Conservation (phyloP, 768 basidiomycete genomes). For the Phanerodontia chrysosporium region DNA sequence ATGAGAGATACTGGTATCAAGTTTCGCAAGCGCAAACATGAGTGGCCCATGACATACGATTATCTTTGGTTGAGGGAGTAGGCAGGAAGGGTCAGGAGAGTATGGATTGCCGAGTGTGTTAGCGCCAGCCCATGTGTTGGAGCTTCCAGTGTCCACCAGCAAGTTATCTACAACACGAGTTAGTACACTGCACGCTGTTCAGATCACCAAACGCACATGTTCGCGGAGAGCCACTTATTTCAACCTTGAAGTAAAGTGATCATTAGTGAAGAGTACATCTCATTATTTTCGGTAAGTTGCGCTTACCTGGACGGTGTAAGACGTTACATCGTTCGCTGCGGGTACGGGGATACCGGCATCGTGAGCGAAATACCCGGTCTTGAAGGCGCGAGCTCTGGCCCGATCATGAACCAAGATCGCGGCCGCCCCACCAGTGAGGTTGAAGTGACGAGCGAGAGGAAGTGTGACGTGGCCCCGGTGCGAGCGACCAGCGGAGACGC, state of each 20-base stretch:
- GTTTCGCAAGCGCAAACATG: too few relatives aligned
- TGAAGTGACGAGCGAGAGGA: constrained; percentile 18
- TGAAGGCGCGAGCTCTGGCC: constrained; percentile 17
- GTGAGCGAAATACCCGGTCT: background rate
- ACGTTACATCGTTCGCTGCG: constrained; percentile 19
- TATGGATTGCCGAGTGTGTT: too few relatives aligned
- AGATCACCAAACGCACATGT: constrained; percentile 29
- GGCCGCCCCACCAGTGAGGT: constrained; percentile 14
- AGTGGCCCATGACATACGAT: too few relatives aligned
- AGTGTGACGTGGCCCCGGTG: constrained; percentile 16
- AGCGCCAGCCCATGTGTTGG: constrained; percentile 57
- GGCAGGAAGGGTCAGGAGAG: too few relatives aligned
- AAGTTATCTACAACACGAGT: constrained; percentile 32
- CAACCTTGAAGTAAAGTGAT: constrained; percentile 26
- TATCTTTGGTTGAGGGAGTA: too few relatives aligned
- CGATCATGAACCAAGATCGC: constrained; percentile 19
- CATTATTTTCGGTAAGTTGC: too few relatives aligned
- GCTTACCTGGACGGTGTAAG: constrained; percentile 24
- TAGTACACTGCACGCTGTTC: too few relatives aligned
- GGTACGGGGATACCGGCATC: constrained; percentile 4
- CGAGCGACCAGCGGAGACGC: constrained; percentile 14
- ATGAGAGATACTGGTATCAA: background rate
- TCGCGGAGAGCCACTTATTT: constrained; percentile 45
- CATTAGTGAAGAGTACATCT: background rate
- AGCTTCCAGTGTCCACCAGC: constrained; percentile 53